Base-by-base conservation (phyloP, 495 filamentous ascomycete species). In the Podospora conica region DNA sequence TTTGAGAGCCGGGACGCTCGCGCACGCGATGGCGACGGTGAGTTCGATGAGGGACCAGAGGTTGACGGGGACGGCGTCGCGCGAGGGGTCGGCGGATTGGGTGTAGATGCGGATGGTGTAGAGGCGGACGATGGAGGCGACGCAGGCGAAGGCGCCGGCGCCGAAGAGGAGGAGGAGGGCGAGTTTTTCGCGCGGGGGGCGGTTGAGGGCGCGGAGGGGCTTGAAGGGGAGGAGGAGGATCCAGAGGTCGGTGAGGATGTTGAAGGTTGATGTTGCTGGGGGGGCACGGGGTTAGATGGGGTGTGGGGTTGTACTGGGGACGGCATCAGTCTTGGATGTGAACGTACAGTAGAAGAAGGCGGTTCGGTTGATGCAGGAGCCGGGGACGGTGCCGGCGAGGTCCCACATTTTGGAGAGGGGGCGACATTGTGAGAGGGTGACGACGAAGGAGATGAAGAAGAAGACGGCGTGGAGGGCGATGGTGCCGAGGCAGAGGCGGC, bases 11-110 rank as follows among this genome's bases (percentile, higher is more conserved):
- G 82, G 78, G 3, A 82, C 76, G 53, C 78, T 82, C 12, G 83
- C 81, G 64, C 83, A 84, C 10, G 81, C 66, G 53, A 86, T 83
- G 1, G 77, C 82, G 23, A 81, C 69, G 12, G 81, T 81, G 48
- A 84, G 76, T 61, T 86, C 83, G 63, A 85, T 76, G 12, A 82
- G 77, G 53, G 78, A 82, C 78, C 82, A 85, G 22, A 79, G 55
- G 53, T 74, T 74, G 0, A 67, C 68, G 21, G 72, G 66, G 64
- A 79, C 73, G 58, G 65, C 69, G 60, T 76, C 73, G 59, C 67
- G 59, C 31, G 75, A 75, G 23, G 77, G 77, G 61, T 74, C 78
- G 58, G 64, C 53, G 58, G 70, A 70, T 23, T 68, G 55, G 25
- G 77, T 76, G 73, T 70, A 79, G 62, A 70, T 75, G 63, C 65